Evolutionary conservation across 2,329 filamentous ascomycete species (phyloP).

Genomic region (Phoma sp.): DNA sequence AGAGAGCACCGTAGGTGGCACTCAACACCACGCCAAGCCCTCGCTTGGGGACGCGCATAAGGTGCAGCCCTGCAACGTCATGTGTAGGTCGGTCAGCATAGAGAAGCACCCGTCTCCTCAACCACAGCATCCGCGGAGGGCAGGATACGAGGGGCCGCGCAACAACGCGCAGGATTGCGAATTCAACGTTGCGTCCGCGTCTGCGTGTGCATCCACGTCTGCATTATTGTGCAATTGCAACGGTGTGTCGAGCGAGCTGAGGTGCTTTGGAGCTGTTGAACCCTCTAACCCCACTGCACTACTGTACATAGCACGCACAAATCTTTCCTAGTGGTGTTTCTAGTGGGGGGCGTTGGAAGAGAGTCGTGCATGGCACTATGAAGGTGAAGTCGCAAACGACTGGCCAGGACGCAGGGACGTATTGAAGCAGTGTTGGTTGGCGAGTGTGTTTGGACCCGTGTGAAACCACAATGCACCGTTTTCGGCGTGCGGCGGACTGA

Average conservation of each 20-base stretch:
- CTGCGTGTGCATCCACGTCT: not conserved
- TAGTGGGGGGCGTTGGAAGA: constrained; percentile 4
- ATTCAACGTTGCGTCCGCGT: not conserved
- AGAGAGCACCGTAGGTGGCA: not conserved
- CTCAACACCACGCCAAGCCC: constrained; percentile 8
- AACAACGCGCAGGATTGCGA: not conserved
- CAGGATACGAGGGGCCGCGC: constrained; percentile 7
- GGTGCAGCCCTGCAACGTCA: constrained; percentile 9
- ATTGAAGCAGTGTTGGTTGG: not conserved
- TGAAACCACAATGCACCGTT: not conserved
- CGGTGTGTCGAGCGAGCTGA: not conserved
- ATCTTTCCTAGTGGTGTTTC: constrained; percentile 7
- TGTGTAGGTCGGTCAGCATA: constrained; percentile 5
- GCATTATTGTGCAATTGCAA: not conserved
- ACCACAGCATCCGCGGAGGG: not conserved
- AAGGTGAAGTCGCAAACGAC: not conserved
- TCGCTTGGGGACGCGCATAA: constrained; percentile 7
- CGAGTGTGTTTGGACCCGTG: not conserved
- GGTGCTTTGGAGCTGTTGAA: constrained; percentile 15
- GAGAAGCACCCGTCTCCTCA: not conserved
- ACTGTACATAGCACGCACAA: not conserved
- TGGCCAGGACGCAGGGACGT: not conserved
- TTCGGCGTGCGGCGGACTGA: constrained; percentile 10
- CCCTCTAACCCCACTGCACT: constrained; percentile 12
- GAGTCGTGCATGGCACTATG: not conserved